Evolutionary conservation across 1,139 yeast genomes (phyloP).

Genomic region (Yamadazyma diddensiae): DNA sequence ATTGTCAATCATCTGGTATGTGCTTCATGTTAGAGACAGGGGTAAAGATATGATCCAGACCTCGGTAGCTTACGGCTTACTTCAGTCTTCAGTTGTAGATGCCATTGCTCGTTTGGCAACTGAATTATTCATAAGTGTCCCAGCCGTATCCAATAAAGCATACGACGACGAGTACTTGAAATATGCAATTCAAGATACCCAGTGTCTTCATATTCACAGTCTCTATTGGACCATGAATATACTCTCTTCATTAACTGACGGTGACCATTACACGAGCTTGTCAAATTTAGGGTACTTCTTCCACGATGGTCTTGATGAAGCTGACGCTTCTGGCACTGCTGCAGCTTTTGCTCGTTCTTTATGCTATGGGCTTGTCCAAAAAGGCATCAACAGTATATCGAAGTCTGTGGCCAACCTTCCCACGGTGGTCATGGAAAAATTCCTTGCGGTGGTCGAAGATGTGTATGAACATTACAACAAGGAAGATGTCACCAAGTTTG

Average conservation of each 20-base stretch:
- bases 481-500: neutral
- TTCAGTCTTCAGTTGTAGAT: constrained; percentile 46
- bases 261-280: constrained; percentile 21
- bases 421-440: constrained; percentile 29
- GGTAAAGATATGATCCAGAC: constrained; percentile 36
- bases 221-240: constrained; percentile 15
- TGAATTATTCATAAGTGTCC: neutral
- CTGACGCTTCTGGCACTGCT: constrained; percentile 26
- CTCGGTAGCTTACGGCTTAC: constrained; percentile 43
- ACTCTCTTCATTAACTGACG: constrained; percentile 35
- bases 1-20: constrained; percentile 26
- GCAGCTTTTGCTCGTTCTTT: constrained; percentile 39
- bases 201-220: constrained; percentile 1
- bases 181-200: neutral
- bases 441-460: constrained; percentile 28
- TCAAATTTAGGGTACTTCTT: constrained; percentile 26
- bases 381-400: neutral
- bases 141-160: neutral
- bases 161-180: constrained; percentile 4
- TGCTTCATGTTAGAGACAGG: constrained; percentile 29
- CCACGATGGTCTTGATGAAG: constrained; percentile 15
- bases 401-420: constrained; percentile 21
- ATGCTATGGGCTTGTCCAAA: constrained; percentile 16
- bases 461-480: neutral
- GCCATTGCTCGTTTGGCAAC: constrained; percentile 14